phyloP scores from a whole-genome alignment of 2,329 filamentous ascomycete genomes.

The Dothideomycetidae sp. region DNA sequence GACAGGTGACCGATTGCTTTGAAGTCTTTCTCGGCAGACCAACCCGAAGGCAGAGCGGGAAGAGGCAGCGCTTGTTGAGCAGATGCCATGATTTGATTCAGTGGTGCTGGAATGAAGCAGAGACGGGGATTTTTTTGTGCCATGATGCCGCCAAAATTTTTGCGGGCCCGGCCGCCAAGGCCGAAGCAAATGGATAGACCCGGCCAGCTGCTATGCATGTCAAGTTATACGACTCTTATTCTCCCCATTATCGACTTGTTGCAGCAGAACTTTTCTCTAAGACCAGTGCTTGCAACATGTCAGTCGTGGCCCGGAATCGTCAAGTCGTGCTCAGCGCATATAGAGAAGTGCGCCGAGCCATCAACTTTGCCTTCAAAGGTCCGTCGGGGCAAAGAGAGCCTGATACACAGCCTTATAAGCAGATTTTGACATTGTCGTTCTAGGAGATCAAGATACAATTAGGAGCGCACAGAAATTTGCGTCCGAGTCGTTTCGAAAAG shows the following conservation, averaged over 20 bases:
- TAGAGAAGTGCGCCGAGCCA: constrained; percentile 64
- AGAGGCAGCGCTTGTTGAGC: constrained; percentile 51
- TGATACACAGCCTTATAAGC: too few species aligned
- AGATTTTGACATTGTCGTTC: constrained; percentile 7
- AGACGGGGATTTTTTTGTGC: neutral
- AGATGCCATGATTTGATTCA: constrained; percentile 43
- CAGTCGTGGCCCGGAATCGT: constrained; percentile 15
- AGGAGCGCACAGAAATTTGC: constrained; percentile 58
- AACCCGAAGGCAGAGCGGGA: constrained; percentile 63
- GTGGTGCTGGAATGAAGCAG: constrained; percentile 2
- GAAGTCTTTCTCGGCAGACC: constrained; percentile 84
- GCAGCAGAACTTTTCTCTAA: too few species aligned
- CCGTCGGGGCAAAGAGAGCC: too few species aligned
- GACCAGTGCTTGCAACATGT: too few species aligned
- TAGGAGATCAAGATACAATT: constrained; percentile 59
- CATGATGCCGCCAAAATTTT: constrained; percentile 1
- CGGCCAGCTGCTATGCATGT: too few species aligned
- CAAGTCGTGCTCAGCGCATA: constrained; percentile 63
- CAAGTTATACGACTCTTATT: too few species aligned
- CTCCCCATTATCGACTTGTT: too few species aligned
- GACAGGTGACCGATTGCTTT: constrained; percentile 68
- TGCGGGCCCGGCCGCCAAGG: neutral
- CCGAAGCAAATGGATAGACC: neutral
- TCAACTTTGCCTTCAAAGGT: constrained; percentile 75
- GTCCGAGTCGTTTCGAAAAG: constrained; percentile 57